These are phyloP conservation scores for Metschnikowia orientalis DNA, from an alignment of 805 yeast genomes.

Conservation along the genomic window DNA sequence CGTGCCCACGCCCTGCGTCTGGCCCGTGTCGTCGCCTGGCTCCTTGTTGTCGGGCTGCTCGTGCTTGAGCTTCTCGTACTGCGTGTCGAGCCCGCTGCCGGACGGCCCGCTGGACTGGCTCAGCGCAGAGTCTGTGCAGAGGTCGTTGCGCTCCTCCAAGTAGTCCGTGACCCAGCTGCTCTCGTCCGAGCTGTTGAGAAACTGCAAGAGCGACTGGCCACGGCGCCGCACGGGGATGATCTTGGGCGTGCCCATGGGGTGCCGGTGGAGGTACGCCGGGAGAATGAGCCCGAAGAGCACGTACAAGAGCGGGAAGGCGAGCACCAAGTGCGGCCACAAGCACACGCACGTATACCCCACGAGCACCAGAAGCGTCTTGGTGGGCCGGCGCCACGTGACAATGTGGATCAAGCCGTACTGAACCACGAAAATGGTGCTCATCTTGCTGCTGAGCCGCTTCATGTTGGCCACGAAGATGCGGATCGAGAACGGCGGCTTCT, in stretches of 20 bases:
- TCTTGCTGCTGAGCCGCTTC: conserved; percentile 49
- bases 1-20: too few relatives aligned
- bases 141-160: conserved; percentile 15
- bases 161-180: conserved; percentile 32
- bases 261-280: conserved; percentile 66
- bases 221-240: conserved; percentile 43
- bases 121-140: conserved; percentile 9
- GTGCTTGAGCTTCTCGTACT: conserved; percentile 1
- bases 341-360: conserved; percentile 63
- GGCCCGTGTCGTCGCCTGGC: too few relatives aligned
- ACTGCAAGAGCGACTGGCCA: conserved; percentile 52
- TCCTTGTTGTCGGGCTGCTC: conserved; percentile 5
- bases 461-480: conserved; percentile 54
- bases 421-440: conserved; percentile 52
- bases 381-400: conserved; percentile 71
- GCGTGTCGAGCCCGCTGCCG: conserved; percentile 16
- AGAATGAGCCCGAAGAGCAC: conserved; percentile 56
- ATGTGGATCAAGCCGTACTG: conserved; percentile 60
- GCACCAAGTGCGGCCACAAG: conserved; percentile 63
- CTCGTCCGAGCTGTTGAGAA: conserved; percentile 28
- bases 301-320: conserved; percentile 58
- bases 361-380: conserved; percentile 59
- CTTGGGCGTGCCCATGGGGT: conserved; percentile 51
- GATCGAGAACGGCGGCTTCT: conserved; percentile 54
- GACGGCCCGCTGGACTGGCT: conserved; percentile 8